These are phyloP conservation scores for Phytopythium boreale DNA, from an alignment of 352 stramenopile species.

Conservation along the genomic window DNA sequence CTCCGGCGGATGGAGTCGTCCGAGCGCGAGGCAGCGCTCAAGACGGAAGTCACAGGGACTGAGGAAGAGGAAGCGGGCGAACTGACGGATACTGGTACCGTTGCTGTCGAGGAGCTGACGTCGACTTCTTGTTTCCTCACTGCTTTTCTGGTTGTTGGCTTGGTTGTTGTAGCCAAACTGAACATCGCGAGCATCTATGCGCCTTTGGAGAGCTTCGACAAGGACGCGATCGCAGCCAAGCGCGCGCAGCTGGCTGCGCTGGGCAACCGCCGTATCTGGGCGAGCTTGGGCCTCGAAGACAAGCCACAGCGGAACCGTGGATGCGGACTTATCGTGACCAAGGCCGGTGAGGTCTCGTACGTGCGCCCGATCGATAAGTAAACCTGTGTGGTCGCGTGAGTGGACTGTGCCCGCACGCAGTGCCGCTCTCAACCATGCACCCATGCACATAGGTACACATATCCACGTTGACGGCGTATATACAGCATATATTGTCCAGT, in stretches of 20 bases:
- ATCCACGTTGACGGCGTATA: constrained; percentile 1
- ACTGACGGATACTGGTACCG: constrained; percentile 57
- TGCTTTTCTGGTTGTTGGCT: not conserved
- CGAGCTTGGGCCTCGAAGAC: constrained; percentile 80
- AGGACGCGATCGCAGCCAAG: constrained; percentile 79
- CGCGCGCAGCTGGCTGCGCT: constrained; percentile 68
- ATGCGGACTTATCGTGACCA: constrained; percentile 69
- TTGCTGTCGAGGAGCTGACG: not conserved
- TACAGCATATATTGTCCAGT: constrained; percentile 11
- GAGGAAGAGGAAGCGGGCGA: constrained; percentile 76
- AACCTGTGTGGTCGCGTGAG: not conserved
- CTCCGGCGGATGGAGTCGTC: constrained; percentile 39
- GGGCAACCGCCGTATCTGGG: constrained; percentile 80
- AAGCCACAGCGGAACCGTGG: constrained; percentile 51
- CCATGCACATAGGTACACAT: constrained; percentile 6
- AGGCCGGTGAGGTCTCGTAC: constrained; percentile 68
- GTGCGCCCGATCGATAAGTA: constrained; percentile 67
- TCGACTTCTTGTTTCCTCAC: not conserved
- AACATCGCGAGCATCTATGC: constrained; percentile 70
- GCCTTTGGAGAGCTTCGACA: constrained; percentile 73
- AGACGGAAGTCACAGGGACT: constrained; percentile 21
- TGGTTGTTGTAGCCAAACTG: constrained; percentile 36
- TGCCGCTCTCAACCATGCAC: not conserved
- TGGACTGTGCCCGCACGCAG: not conserved
- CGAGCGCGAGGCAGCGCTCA: constrained; percentile 39